Conservation (phyloP, 2,329 filamentous ascomycete species). For the Penicillium glabrum region DNA sequence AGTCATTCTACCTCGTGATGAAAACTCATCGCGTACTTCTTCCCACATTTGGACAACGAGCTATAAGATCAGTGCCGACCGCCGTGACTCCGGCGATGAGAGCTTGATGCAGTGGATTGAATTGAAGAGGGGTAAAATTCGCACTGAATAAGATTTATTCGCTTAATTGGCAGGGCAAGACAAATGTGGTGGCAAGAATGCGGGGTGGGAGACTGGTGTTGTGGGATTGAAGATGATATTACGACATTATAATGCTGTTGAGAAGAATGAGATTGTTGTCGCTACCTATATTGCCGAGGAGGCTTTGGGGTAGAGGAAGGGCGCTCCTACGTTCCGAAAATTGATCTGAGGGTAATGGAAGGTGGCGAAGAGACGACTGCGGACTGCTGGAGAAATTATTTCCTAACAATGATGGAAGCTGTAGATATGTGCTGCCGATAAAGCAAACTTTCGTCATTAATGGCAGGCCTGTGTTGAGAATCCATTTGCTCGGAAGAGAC, state of each 20-base stretch:
- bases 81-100: neutral
- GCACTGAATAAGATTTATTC: neutral
- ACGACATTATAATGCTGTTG: neutral
- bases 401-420: neutral
- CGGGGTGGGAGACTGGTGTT: too few species aligned
- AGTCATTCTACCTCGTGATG: neutral
- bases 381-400: neutral
- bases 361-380: neutral
- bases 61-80: neutral
- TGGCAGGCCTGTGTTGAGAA: too few species aligned
- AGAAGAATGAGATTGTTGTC: neutral
- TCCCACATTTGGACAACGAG: neutral
- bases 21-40: neutral
- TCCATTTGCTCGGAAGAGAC: too few species aligned
- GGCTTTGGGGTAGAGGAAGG: neutral
- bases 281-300: neutral
- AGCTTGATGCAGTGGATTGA: neutral
- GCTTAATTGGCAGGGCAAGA: neutral
- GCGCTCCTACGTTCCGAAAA: neutral
- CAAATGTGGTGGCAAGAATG: neutral
- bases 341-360: neutral
- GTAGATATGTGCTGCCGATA: too few species aligned
- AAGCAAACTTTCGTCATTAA: too few species aligned
- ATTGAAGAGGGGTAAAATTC: neutral
- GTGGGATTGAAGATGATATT: neutral